Conservation (phyloP, 495 filamentous ascomycete species). For the Hyaloscypha finlandica region DNA sequence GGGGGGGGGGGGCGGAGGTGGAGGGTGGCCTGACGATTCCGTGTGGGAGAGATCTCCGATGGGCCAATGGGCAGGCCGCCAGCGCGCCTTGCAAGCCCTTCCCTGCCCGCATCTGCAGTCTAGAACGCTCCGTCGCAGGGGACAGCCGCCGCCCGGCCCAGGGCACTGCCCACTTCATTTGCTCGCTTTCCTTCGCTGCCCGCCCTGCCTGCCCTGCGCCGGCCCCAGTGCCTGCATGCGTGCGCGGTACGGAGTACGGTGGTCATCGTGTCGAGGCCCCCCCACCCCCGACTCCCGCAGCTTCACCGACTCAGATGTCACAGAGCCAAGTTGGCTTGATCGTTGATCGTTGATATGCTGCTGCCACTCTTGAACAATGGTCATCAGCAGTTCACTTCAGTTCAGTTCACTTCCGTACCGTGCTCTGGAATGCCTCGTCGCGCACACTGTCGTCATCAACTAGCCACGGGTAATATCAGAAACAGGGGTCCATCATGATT, state of each 20-base stretch:
- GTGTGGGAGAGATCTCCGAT: neutral
- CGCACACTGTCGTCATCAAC: neutral
- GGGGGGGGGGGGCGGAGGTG: neutral
- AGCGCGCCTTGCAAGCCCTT: neutral
- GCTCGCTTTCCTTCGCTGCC: too few species aligned
- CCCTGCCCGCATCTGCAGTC: neutral
- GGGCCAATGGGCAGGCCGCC: neutral
- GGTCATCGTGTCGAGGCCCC: too few species aligned
- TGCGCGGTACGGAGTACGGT: too few species aligned
- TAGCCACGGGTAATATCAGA: neutral
- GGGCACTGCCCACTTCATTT: too few species aligned
- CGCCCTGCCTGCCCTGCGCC: too few species aligned
- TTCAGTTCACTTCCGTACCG: too few species aligned
- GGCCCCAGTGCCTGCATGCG: too few species aligned
- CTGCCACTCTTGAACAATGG: too few species aligned
- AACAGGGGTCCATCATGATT: neutral
- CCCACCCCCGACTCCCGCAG: too few species aligned
- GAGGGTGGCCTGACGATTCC: neutral
- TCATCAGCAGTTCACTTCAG: neutral
- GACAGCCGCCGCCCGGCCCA: neutral
- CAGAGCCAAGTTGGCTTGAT: too few species aligned
- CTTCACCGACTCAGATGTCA: too few species aligned
- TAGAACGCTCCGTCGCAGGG: neutral
- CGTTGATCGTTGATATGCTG: too few species aligned
- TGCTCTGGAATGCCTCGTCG: neutral